These are phyloP conservation scores for Umbelopsis isabellina DNA, from an alignment of 192 early-diverging fungal species.

Conservation along the genomic window DNA sequence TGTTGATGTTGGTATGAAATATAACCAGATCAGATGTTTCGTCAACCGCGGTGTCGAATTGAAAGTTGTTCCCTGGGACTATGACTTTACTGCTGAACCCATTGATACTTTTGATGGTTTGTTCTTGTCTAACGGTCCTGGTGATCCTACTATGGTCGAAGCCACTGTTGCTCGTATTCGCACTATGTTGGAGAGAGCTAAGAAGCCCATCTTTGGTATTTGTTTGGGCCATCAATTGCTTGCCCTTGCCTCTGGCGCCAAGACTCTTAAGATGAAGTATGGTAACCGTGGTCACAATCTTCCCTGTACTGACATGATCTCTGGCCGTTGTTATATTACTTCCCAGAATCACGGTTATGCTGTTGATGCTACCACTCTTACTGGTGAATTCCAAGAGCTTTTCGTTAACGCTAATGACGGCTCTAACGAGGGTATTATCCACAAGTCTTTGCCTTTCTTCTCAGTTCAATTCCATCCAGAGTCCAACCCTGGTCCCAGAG, in stretches of 20 bases:
- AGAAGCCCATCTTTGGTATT: conserved; percentile 97
- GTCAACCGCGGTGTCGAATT: conserved; percentile 93
- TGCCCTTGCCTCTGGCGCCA: conserved; percentile 90
- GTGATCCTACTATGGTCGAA: conserved; percentile 88
- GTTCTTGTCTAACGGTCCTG: conserved; percentile 94
- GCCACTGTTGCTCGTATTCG: conserved; percentile 77
- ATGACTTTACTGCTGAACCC: conserved; percentile 81
- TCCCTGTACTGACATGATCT: conserved; percentile 94
- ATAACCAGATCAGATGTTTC: conserved; percentile 99
- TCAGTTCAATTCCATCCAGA: conserved; percentile 99
- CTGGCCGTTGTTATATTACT: conserved; percentile 97
- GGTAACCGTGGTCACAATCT: conserved; percentile 99
- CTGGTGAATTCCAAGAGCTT: conserved; percentile 77
- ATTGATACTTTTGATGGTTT: conserved; percentile 81
- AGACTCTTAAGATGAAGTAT: conserved; percentile 96
- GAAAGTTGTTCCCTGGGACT: conserved; percentile 95
- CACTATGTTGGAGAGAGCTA: conserved; percentile 64
- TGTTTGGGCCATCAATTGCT: conserved; percentile 99
- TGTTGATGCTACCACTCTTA: conserved; percentile 82
- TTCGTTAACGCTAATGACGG: conserved; percentile 99
- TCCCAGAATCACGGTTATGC: conserved; percentile 99
- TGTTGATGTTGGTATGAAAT: conserved; percentile 99
- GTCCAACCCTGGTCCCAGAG: conserved; percentile 92
- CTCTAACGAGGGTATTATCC: conserved; percentile 98
- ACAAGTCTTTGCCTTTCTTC: conserved; percentile 89